Conservation (phyloP, 129 eudicot species). For the Logfia minima region DNA sequence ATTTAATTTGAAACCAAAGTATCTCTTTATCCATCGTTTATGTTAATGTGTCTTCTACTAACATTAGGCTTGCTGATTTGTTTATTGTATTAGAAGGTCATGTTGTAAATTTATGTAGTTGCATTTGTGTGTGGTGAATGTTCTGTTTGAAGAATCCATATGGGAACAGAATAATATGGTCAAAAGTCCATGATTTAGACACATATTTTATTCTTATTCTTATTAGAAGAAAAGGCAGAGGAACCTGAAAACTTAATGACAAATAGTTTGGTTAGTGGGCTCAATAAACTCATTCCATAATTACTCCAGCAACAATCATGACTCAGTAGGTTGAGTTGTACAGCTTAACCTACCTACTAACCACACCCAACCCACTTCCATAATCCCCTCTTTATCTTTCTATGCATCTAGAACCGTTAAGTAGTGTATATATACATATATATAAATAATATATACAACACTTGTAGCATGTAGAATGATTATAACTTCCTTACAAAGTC, state of each 20-base stretch:
- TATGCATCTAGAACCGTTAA: slow-evolving; percentile 20
- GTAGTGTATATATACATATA: slow-evolving; percentile 6
- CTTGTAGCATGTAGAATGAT: slow-evolving; percentile 41
- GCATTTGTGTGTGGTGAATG: neutral
- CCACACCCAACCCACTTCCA: slow-evolving; percentile 51
- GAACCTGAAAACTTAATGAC: slow-evolving; percentile 33
- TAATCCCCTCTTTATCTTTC: slow-evolving; percentile 10
- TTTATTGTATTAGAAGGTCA: neutral
- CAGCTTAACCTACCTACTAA: slow-evolving; percentile 72
- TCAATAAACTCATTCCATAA: slow-evolving; percentile 20
- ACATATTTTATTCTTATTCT: neutral
- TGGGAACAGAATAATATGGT: neutral
- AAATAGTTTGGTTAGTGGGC: slow-evolving; percentile 38
- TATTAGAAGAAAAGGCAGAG: slow-evolving; percentile 22
- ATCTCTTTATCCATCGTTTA: neutral
- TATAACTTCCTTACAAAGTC: slow-evolving; percentile 52
- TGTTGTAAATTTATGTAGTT: slow-evolving; percentile 6
- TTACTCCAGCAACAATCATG: slow-evolving; percentile 38
- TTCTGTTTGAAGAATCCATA: neutral
- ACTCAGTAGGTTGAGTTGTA: slow-evolving; percentile 68
- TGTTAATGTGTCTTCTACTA: neutral
- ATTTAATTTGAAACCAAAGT: neutral
- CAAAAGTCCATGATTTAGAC: slow-evolving; percentile 4
- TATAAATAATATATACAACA: slow-evolving; percentile 14
- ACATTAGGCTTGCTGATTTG: neutral